Evolutionary conservation across 139 green algal species (phyloP).

Genomic region (Chara braunii): DNA sequence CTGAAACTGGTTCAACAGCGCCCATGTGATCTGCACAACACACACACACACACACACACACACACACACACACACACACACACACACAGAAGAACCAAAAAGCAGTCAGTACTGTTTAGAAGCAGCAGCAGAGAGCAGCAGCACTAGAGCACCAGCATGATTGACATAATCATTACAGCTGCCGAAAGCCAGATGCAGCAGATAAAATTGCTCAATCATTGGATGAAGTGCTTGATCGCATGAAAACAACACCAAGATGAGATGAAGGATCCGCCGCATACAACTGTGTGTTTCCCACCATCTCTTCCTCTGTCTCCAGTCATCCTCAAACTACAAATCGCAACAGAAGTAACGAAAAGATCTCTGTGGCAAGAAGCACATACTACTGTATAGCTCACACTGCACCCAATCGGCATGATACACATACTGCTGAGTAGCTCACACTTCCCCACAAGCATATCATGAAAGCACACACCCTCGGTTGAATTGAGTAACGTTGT

Average conservation of each 20-base stretch:
- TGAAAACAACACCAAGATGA: too few species aligned
- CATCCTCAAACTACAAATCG: too few species aligned
- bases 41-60: not conserved
- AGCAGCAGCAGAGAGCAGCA: not conserved
- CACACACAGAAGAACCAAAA: not conserved
- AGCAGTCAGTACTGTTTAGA: not conserved
- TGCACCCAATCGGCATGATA: too few species aligned
- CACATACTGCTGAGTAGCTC: not conserved
- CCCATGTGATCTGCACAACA: constrained; percentile 64
- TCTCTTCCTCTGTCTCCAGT: too few species aligned
- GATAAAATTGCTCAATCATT: not conserved
- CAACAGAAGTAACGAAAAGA: too few species aligned
- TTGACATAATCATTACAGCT: not conserved
- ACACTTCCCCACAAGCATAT: not conserved
- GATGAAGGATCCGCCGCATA: too few species aligned
- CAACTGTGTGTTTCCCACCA: too few species aligned
- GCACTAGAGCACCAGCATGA: too few species aligned
- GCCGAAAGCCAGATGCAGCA: not conserved
- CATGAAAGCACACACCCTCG: not conserved
- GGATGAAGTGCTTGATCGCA: too few species aligned
- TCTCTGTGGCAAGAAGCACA: too few species aligned
- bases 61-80: not conserved
- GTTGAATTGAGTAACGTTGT: not conserved
- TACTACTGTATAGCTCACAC: too few species aligned
- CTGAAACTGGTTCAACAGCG: constrained; percentile 72